phyloP scores from a whole-genome alignment of 2,329 filamentous ascomycete genomes.

The Hymenoscyphus infarciens region DNA sequence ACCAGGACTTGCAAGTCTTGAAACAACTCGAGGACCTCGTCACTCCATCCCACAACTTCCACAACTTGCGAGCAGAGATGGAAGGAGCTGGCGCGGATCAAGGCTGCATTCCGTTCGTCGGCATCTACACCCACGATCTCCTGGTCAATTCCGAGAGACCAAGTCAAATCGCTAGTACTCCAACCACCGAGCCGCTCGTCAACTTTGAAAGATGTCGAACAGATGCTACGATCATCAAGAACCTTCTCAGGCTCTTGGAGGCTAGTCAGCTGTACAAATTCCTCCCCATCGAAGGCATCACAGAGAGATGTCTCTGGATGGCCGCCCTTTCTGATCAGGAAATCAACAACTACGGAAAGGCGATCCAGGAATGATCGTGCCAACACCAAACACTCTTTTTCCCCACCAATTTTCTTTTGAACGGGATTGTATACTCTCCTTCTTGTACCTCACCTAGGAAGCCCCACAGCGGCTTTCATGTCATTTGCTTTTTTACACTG shows the following conservation, averaged over 20 bases:
- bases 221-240: conserved; percentile 75
- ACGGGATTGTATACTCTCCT: not conserved
- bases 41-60: conserved; percentile 74
- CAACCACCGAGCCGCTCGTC: conserved; percentile 64
- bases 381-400: not conserved
- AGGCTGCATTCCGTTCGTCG: conserved; percentile 81
- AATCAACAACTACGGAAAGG: conserved; percentile 48
- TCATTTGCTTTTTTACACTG: conserved; percentile 7
- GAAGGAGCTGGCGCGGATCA: conserved; percentile 60
- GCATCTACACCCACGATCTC: conserved; percentile 78
- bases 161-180: conserved; percentile 66
- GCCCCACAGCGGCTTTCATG: not conserved
- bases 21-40: conserved; percentile 68
- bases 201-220: conserved; percentile 82
- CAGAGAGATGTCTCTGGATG: conserved; percentile 83
- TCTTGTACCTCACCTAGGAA: not conserved
- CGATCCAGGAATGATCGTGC: conserved; percentile 30
- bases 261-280: conserved; percentile 73
- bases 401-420: not conserved
- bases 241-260: conserved; percentile 72
- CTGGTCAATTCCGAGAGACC: conserved; percentile 79
- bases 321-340: conserved; percentile 73
- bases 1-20: conserved; percentile 62
- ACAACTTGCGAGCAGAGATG: conserved; percentile 75
- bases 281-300: conserved; percentile 70